Base-by-base conservation (phyloP, 2,329 filamentous ascomycete genomes). In the Beauveria pseudobassiana region DNA sequence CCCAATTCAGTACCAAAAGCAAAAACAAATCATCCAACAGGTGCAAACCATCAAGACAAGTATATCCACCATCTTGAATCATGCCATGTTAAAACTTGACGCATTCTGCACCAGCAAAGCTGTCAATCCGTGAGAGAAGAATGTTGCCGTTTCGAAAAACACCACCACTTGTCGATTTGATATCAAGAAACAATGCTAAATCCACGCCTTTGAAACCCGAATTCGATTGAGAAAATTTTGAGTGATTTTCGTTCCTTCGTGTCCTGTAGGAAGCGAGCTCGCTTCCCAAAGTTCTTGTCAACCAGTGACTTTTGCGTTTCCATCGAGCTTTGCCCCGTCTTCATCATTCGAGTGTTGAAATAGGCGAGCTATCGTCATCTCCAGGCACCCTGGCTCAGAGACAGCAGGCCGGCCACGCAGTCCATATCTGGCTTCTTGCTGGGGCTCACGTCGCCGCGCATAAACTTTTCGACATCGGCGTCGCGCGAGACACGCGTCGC, bases 371-470 rank as follows among this genome's bases (percentile, higher is more conserved):
- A 10, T 9, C 34, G 18, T 82, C 75, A 89, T 70, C 85, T 83
- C 92, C 93, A 97, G 70, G 91, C 91, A n/a, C 93, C 93, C 75
- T 96, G 90, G 69, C 91, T 96, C 51, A 98, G 80, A 56, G 90
- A 93, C 65, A 97, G 74, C 65, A 98, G 76, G n/a, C 91, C 91
- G 60, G 93, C 91, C 52, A 96, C 88, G 70, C 91, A 96, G 71
- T 96, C 91, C 73, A 96, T 80, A 71, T 97, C 93, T 62, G 87
- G 84, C 71, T 86, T 87, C 74, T 91, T 91, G 70, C 87, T 87
- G 9, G 85, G 87, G 70, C 84, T 85, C 64, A 85, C 80, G 38
- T 83, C 82, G 55, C 80, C 80, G 40, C 80, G 78, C 87, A 95
- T 93, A 73, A 93, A 93, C 3, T 79, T 80, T 64, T 88, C 84